Percentiles rank a stretch among this genome's conserved stretches.
These are phyloP conservation scores for Coemansia sp. DNA, from an alignment of 192 early-diverging fungal genomes.

Conservation along the genomic window DNA sequence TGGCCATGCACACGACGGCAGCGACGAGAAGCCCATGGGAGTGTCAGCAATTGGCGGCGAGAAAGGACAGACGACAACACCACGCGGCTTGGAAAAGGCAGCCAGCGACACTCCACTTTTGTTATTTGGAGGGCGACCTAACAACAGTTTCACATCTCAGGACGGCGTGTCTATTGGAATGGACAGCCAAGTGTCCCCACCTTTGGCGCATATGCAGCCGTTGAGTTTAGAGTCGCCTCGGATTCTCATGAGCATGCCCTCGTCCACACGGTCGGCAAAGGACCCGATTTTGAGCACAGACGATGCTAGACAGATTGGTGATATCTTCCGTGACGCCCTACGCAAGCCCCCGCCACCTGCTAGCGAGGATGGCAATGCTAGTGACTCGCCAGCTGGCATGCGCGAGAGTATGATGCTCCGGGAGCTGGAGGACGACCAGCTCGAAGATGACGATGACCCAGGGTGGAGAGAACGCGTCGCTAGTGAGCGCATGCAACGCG, in stretches of 20 bases:
- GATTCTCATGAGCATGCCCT: conserved; percentile 45
- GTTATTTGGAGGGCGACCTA: conserved; percentile 36
- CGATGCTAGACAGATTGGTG: conserved; percentile 54
- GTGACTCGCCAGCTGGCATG: conserved; percentile 10
- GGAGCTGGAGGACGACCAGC: conserved; percentile 26
- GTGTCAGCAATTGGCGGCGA: background rate
- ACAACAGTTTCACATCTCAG: conserved; percentile 43
- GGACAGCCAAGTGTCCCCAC: conserved; percentile 23
- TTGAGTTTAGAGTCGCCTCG: conserved; percentile 48
- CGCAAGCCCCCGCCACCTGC: conserved; percentile 45
- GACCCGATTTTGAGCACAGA: conserved; percentile 36
- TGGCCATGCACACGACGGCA: background rate
- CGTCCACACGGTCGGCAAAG: conserved; percentile 33
- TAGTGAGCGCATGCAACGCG: conserved; percentile 55
- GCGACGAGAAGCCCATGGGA: background rate
- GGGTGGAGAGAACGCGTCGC: conserved; percentile 54
- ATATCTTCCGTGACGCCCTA: conserved; percentile 54
- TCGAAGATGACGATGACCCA: conserved; percentile 43
- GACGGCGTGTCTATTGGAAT: conserved; percentile 27
- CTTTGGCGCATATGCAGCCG: conserved; percentile 30
- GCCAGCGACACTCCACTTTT: conserved; percentile 49
- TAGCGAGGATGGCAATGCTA: conserved; percentile 40
- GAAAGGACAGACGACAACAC: conserved; percentile 11
- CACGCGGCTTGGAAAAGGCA: conserved; percentile 12
- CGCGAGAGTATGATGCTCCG: conserved; percentile 25